Evolutionary conservation across 2,329 filamentous ascomycete species (phyloP).

Genomic region (Pestalotiopsis fici): DNA sequence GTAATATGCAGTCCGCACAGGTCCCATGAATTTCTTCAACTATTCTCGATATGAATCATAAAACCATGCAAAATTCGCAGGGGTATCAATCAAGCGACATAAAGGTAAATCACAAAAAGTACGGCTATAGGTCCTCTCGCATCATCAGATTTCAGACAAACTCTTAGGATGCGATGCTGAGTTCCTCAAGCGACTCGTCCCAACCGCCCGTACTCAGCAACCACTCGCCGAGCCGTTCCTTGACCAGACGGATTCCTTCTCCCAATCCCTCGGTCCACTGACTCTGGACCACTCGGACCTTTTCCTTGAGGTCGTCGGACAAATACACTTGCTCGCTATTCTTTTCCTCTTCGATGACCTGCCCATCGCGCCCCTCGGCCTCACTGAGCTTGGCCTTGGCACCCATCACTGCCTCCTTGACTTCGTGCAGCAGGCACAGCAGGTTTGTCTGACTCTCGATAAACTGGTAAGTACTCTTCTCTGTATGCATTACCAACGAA

Average conservation of each 20-base stretch:
- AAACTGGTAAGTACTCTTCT: constrained; percentile 94
- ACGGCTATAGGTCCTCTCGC: neutral
- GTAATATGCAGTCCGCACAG: too few species aligned
- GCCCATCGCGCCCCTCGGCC: constrained; percentile 54
- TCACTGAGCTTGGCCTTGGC: constrained; percentile 64
- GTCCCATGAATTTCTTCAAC: too few species aligned
- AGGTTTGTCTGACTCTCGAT: constrained; percentile 94
- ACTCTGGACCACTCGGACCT: constrained; percentile 85
- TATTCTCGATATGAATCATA: neutral
- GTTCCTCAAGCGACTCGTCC: constrained; percentile 74
- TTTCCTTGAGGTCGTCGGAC: constrained; percentile 89
- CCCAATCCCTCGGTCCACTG: constrained; percentile 91
- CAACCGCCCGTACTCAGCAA: constrained; percentile 80
- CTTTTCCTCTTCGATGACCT: constrained; percentile 56
- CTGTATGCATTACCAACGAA: constrained; percentile 79
- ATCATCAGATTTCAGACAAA: constrained; percentile 18
- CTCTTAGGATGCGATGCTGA: constrained; percentile 47
- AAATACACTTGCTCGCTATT: constrained; percentile 69
- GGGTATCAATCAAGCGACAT: neutral
- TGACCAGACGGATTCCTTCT: constrained; percentile 70
- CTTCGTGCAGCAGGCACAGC: constrained; percentile 86
- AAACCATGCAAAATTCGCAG: neutral
- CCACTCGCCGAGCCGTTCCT: constrained; percentile 72
- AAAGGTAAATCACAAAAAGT: neutral
- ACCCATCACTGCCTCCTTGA: constrained; percentile 75